Percentiles rank a stretch among this genome's conserved stretches.
Conservation (phyloP, 2,329 filamentous ascomycete species). For the Septoria petroselini region DNA sequence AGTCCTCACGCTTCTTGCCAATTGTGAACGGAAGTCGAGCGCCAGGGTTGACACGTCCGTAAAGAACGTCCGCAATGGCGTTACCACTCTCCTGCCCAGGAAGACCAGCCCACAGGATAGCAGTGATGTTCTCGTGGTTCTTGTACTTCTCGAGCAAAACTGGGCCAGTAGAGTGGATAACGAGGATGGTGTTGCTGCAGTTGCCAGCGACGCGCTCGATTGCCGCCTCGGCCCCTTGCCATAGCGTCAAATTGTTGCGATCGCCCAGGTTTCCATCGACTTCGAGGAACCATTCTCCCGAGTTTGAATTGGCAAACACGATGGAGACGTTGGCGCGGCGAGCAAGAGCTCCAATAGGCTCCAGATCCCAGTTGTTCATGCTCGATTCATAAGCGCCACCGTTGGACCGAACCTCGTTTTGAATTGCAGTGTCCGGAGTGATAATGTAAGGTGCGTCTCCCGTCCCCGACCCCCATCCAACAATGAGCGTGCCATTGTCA, state of each 20-base stretch:
- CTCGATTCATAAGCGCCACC: slow-evolving; percentile 29
- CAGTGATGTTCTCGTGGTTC: slow-evolving; percentile 36
- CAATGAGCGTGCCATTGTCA: slow-evolving; percentile 47
- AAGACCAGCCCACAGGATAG: slow-evolving; percentile 34
- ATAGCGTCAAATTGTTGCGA: slow-evolving; percentile 49
- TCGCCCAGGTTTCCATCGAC: slow-evolving; percentile 47
- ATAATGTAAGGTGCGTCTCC: slow-evolving; percentile 38
- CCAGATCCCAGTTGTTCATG: slow-evolving; percentile 31
- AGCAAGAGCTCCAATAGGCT: slow-evolving; percentile 33
- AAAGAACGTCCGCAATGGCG: slow-evolving; percentile 33
- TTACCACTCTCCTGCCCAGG: slow-evolving; percentile 35
- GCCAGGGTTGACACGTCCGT: slow-evolving; percentile 32
- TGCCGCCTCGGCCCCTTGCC: slow-evolving; percentile 44
- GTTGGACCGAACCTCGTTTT: slow-evolving; percentile 28
- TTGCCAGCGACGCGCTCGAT: slow-evolving; percentile 57
- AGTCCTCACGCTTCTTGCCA: slow-evolving; percentile 33
- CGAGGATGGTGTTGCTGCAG: slow-evolving; percentile 36
- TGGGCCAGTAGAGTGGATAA: slow-evolving; percentile 33
- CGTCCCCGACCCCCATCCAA: slow-evolving; percentile 49
- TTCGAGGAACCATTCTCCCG: slow-evolving; percentile 51
- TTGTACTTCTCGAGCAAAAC: slow-evolving; percentile 33
- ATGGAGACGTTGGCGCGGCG: slow-evolving; percentile 37
- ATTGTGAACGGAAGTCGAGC: slow-evolving; percentile 36
- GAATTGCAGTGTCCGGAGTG: slow-evolving; percentile 33
- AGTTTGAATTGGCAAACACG: slow-evolving; percentile 50